phyloP scores from a whole-genome alignment of 257 asterid species.

The Solanum acaule region DNA sequence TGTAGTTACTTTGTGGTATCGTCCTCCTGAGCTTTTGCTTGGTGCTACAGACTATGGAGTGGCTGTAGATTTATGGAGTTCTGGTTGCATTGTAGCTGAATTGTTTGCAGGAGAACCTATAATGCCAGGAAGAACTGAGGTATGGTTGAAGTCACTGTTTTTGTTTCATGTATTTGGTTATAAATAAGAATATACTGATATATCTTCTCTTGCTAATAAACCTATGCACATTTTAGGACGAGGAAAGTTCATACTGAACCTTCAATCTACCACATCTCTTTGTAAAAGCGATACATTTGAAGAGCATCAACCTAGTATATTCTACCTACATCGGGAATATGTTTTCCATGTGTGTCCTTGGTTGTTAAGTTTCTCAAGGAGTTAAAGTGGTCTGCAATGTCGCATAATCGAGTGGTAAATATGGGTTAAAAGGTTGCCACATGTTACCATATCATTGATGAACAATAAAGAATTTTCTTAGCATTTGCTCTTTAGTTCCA shows the following conservation, averaged over 20 bases:
- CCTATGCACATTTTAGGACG: not conserved
- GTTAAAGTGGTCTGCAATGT: not conserved
- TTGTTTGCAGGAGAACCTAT: constrained; percentile 75
- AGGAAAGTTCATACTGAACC: not conserved
- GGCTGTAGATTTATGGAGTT: constrained; percentile 88
- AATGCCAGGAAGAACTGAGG: constrained; percentile 98
- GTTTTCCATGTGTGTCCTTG: not conserved
- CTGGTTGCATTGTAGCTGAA: constrained; percentile 96
- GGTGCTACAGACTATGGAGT: constrained; percentile 89
- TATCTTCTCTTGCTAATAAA: not conserved
- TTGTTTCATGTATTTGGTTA: not conserved
- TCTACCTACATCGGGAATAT: not conserved
- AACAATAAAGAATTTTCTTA: not conserved
- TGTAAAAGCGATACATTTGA: not conserved
- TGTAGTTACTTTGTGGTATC: constrained; percentile 93
- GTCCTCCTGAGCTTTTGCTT: constrained; percentile 95
- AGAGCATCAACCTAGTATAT: not conserved
- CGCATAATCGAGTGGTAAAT: not conserved
- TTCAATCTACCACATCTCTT: not conserved
- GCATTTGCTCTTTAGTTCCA: not conserved
- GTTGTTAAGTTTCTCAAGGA: not conserved
- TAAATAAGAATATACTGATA: not conserved
- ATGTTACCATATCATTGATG: not conserved
- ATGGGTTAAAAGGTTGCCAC: not conserved
- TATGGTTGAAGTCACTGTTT: constrained; percentile 7